phyloP scores from a whole-genome alignment of 202 grass and related monocot genomes.

The Musa balbisiana region DNA sequence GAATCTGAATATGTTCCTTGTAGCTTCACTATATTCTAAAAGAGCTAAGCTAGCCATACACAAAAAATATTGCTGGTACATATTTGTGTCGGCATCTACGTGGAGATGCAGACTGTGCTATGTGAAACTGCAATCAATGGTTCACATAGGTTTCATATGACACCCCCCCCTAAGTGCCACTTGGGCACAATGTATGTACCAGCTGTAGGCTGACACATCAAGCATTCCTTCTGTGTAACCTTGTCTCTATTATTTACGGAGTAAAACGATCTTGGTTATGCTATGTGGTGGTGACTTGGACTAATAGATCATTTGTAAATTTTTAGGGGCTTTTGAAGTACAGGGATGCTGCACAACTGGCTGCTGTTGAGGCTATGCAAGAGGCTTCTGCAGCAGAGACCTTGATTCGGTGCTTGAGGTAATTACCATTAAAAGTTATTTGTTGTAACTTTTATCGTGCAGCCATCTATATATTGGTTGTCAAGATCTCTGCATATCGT shows the following conservation, averaged over 20 bases:
- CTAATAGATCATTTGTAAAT: background rate
- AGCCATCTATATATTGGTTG: no score
- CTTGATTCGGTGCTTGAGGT: slow-evolving; percentile 25
- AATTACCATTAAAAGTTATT: background rate
- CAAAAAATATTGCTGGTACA: background rate
- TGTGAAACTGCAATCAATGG: background rate
- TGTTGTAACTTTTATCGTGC: no score
- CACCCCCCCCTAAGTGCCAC: background rate
- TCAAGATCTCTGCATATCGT: no score
- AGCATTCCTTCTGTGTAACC: background rate
- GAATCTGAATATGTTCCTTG: background rate
- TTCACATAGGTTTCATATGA: background rate
- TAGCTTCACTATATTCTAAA: background rate
- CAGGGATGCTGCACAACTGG: slow-evolving; percentile 13
- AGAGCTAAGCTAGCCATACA: background rate
- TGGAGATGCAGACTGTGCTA: background rate
- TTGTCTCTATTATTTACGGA: background rate
- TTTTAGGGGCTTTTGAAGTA: slow-evolving; percentile 16
- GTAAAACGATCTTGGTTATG: background rate
- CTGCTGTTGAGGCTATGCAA: slow-evolving; percentile 17
- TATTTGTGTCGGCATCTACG: no score
- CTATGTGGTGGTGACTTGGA: background rate
- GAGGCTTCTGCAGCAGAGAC: slow-evolving; percentile 21
- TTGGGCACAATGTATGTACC: background rate
- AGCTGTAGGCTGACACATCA: background rate